phyloP scores from a whole-genome alignment of 495 filamentous ascomycete species.

The Viridothelium virens region DNA sequence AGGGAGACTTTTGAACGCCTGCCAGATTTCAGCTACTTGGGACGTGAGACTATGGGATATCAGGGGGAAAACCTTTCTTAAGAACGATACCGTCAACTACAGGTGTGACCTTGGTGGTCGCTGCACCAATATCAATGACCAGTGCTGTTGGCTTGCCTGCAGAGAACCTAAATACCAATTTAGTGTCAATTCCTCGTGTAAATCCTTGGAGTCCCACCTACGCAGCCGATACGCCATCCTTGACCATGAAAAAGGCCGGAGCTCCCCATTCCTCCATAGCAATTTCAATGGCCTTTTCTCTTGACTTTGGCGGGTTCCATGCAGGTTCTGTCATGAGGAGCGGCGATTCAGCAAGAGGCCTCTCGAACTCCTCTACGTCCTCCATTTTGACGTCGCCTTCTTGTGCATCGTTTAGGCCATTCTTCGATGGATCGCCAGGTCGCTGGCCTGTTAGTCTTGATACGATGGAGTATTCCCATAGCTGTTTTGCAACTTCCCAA shows the following conservation, averaged over 20 bases:
- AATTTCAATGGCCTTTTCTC: slow-evolving; percentile 88
- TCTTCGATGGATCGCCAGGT: slow-evolving; percentile 55
- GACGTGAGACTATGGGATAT: slow-evolving; percentile 14
- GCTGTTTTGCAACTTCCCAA: slow-evolving; percentile 81
- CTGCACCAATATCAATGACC: slow-evolving; percentile 86
- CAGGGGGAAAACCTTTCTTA: slow-evolving; percentile 49
- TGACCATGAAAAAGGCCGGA: slow-evolving; percentile 85
- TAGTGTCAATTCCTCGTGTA: slow-evolving; percentile 10
- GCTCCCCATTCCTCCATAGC: slow-evolving; percentile 92
- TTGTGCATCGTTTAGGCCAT: slow-evolving; percentile 62
- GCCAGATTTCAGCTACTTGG: slow-evolving; percentile 16
- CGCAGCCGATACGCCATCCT: slow-evolving; percentile 57
- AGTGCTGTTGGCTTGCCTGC: slow-evolving; percentile 86
- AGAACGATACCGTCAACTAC: slow-evolving; percentile 92
- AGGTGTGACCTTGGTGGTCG: slow-evolving; percentile 81
- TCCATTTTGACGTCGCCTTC: slow-evolving; percentile 44
- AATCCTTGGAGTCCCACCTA: slow-evolving; percentile 37
- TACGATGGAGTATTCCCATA: slow-evolving; percentile 85
- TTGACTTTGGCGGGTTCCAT: slow-evolving; percentile 79
- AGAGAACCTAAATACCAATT: slow-evolving; percentile 55
- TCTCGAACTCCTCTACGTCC: slow-evolving; percentile 59
- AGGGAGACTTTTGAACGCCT: slow-evolving; percentile 70
- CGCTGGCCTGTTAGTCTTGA: slow-evolving; percentile 64
- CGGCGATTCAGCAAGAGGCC: slow-evolving; percentile 77
- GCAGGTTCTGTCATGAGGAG: slow-evolving; percentile 89